A percentile compares a stretch with the other conserved stretches of the same genome.
phyloP scores from a whole-genome alignment of 352 stramenopile species.

The Phytophthora ramorum region DNA sequence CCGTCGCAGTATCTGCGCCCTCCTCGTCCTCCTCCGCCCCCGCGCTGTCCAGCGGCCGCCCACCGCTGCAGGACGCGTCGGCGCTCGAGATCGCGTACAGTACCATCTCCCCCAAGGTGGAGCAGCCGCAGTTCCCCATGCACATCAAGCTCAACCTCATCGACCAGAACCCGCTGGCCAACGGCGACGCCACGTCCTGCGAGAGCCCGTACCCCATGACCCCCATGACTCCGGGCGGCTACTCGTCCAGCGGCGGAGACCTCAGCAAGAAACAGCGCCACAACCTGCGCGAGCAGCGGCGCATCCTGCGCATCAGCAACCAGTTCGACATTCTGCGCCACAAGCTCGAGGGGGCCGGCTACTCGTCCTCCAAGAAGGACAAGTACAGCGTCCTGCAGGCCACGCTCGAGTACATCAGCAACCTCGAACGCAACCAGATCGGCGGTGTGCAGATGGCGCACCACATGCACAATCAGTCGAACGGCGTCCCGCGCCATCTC shows the following conservation, averaged over 20 bases:
- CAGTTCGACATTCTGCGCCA: slow-evolving; percentile 83
- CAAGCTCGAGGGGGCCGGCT: slow-evolving; percentile 78
- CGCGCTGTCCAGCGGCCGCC: slow-evolving; percentile 21
- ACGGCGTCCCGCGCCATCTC: slow-evolving; percentile 32
- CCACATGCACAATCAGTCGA: slow-evolving; percentile 38
- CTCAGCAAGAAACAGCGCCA: slow-evolving; percentile 88
- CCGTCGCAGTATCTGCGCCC: slow-evolving; percentile 1
- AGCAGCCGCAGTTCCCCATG: slow-evolving; percentile 61
- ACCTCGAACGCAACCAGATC: slow-evolving; percentile 74
- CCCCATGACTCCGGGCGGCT: slow-evolving; percentile 57
- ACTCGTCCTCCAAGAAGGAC: slow-evolving; percentile 85
- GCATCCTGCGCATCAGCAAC: slow-evolving; percentile 85
- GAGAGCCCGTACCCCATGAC: slow-evolving; percentile 79
- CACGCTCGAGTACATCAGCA: slow-evolving; percentile 84
- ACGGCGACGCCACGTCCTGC: slow-evolving; percentile 66
- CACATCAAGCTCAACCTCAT: slow-evolving; percentile 89
- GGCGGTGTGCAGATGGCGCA: slow-evolving; percentile 27
- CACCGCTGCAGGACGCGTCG: slow-evolving; percentile 36
- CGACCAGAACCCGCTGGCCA: slow-evolving; percentile 66
- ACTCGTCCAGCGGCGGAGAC: slow-evolving; percentile 51
- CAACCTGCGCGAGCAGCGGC: slow-evolving; percentile 83
- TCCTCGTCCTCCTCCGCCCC: slow-evolving; percentile 5
- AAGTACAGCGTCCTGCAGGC: slow-evolving; percentile 87
- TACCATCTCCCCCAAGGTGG: slow-evolving; percentile 81
- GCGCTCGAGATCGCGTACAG: slow-evolving; percentile 83